These are phyloP conservation scores for Gastrodia elata DNA, from an alignment of 106 monocot species.

Conservation along the genomic window DNA sequence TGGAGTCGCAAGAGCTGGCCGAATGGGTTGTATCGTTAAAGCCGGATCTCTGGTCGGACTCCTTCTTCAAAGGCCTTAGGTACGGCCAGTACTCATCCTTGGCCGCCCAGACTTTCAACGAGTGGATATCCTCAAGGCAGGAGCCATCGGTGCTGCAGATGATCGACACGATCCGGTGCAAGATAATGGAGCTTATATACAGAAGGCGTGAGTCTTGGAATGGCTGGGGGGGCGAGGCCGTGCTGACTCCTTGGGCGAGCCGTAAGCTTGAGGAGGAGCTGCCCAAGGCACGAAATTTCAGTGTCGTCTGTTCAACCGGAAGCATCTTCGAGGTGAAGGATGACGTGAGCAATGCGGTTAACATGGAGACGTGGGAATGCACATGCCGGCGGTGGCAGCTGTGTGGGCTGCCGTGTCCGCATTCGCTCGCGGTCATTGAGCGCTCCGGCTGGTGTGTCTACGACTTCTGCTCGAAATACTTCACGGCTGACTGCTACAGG, in stretches of 20 bases:
- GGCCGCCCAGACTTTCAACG: slow-evolving; percentile 38
- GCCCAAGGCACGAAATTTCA: slow-evolving; percentile 30
- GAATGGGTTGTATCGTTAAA: slow-evolving; percentile 69
- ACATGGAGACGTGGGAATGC: slow-evolving; percentile 81
- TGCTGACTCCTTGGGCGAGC: slow-evolving; percentile 48
- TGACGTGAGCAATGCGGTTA: slow-evolving; percentile 34
- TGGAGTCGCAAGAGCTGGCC: slow-evolving; percentile 54
- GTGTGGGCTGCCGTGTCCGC: slow-evolving; percentile 68
- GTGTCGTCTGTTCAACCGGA: slow-evolving; percentile 33
- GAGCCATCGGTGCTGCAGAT: slow-evolving; percentile 81
- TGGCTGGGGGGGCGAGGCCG: slow-evolving; percentile 55
- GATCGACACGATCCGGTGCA: slow-evolving; percentile 79
- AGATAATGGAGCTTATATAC: slow-evolving; percentile 92
- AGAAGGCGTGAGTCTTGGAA: slow-evolving; percentile 52
- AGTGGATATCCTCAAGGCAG: slow-evolving; percentile 62
- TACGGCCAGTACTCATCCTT: slow-evolving; percentile 48
- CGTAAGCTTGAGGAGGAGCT: slow-evolving; percentile 60
- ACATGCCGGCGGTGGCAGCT: slow-evolving; percentile 85
- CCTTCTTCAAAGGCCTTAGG: slow-evolving; percentile 74
- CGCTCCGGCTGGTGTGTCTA: slow-evolving; percentile 29
- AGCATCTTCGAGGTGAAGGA: slow-evolving; percentile 68
- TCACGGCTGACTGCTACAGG: slow-evolving; percentile 55
- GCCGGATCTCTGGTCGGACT: slow-evolving; percentile 85
- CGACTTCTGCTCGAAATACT: slow-evolving; percentile 76
- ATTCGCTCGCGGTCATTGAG: slow-evolving; percentile 72